These are phyloP conservation scores for Chalciporus sp. DNA, from an alignment of 1,284 basidiomycete genomes.

Conservation along the genomic window DNA sequence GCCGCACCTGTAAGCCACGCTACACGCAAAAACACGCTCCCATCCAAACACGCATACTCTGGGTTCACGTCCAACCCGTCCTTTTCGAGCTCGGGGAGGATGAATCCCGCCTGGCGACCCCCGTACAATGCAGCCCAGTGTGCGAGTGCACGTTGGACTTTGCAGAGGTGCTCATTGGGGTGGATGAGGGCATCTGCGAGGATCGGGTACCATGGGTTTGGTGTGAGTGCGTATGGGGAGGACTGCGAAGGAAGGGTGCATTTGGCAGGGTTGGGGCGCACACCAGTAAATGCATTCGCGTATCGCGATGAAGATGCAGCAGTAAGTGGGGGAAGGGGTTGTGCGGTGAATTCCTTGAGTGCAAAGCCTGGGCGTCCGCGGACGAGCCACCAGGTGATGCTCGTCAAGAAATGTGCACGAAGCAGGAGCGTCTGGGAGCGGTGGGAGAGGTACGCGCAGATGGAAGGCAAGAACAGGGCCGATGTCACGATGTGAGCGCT, in stretches of 20 bases:
- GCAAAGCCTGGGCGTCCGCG: constrained; percentile 35
- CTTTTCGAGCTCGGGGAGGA: constrained; percentile 25
- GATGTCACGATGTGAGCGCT: constrained; percentile 39
- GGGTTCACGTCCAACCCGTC: constrained; percentile 27
- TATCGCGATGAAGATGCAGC: constrained; percentile 21
- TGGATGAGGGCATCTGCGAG: constrained; percentile 34
- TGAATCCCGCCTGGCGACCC: constrained; percentile 38
- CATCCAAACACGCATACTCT: constrained; percentile 52
- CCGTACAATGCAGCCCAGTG: constrained; percentile 57
- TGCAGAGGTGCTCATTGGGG: constrained; percentile 65
- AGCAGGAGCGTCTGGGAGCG: constrained; percentile 30
- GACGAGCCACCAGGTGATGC: constrained; percentile 41
- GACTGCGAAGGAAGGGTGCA: constrained; percentile 24
- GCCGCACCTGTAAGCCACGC: constrained; percentile 52
- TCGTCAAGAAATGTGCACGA: constrained; percentile 36
- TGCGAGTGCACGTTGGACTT: constrained; percentile 57
- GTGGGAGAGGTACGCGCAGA: constrained; percentile 34
- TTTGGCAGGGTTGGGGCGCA: constrained; percentile 38
- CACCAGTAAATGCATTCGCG: constrained; percentile 25
- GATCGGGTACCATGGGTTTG: constrained; percentile 36
- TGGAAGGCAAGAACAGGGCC: constrained; percentile 35
- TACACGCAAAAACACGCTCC: constrained; percentile 57
- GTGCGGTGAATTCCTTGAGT: constrained; percentile 28
- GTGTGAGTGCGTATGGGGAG: constrained; percentile 27
- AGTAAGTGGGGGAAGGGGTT: constrained; percentile 25